These are phyloP conservation scores for Emergomyces orientalis DNA, from an alignment of 2,329 filamentous ascomycete genomes.

Conservation along the genomic window DNA sequence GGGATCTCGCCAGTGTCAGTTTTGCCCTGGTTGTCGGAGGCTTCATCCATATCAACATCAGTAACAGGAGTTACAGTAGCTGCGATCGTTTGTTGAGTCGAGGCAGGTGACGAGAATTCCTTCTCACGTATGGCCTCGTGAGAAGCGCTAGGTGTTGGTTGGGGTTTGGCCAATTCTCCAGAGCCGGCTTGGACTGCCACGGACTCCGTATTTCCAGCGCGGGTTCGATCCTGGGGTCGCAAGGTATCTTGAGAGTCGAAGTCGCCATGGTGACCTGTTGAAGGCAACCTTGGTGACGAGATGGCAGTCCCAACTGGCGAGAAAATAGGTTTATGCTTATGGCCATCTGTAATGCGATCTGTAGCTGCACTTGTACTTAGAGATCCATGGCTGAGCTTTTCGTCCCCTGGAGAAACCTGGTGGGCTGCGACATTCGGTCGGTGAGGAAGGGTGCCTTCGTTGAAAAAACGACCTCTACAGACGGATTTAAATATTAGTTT, in stretches of 20 bases:
- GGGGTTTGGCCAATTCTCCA: background rate
- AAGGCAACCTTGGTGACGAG: background rate
- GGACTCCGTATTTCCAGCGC: background rate
- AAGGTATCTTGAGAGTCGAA: background rate
- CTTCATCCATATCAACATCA: conserved; percentile 6
- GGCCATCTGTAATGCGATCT: background rate
- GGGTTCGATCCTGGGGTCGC: background rate
- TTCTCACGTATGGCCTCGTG: conserved; percentile 3
- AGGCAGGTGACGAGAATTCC: conserved; percentile 1
- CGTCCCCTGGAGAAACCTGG: background rate
- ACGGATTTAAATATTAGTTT: conserved; percentile 8
- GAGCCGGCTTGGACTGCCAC: background rate
- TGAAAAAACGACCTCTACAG: conserved; percentile 48
- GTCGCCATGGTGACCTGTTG: background rate
- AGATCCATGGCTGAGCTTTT: conserved; percentile 1
- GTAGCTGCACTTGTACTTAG: background rate
- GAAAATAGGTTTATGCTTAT: background rate
- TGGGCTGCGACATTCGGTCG: conserved; percentile 23
- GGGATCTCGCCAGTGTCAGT: background rate
- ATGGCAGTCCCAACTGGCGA: background rate
- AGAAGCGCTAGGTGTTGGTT: background rate
- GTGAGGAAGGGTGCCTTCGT: conserved; percentile 45
- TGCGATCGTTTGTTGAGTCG: background rate
- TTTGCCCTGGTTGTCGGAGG: background rate
- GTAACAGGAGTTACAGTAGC: conserved; percentile 2